Evolutionary conservation across 768 basidiomycete genomes (phyloP).

Genomic region (Cyathus striatus): DNA sequence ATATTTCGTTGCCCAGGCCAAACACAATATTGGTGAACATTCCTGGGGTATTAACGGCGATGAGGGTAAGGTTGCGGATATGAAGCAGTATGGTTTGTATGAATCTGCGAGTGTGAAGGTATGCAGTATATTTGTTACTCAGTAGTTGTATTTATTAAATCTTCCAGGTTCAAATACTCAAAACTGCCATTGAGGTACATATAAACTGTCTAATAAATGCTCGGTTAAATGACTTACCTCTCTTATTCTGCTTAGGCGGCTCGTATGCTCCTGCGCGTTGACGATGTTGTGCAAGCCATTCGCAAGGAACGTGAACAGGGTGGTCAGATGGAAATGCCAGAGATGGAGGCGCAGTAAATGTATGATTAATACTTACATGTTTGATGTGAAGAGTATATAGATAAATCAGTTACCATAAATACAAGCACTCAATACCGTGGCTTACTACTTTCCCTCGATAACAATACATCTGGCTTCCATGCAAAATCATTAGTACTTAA

Average conservation of each 20-base stretch:
- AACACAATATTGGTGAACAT: constrained; percentile 87
- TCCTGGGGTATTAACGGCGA: constrained; percentile 96
- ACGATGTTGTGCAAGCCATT: constrained; percentile 90
- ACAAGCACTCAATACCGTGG: no score
- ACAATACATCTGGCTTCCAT: no score
- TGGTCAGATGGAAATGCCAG: no score
- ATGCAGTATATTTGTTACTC: constrained; percentile 2
- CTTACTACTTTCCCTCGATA: no score
- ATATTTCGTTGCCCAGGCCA: constrained; percentile 53
- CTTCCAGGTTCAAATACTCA: constrained; percentile 81
- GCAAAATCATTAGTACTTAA: no score
- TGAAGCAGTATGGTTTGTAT: constrained; percentile 90
- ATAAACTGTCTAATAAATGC: constrained; percentile 4
- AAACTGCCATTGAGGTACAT: constrained; percentile 89
- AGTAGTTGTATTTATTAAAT: not conserved
- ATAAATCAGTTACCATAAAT: no score
- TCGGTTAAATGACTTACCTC: not conserved
- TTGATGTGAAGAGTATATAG: no score
- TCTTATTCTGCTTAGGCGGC: constrained; percentile 51
- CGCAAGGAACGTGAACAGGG: constrained; percentile 66
- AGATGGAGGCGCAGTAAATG: no score
- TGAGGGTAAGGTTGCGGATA: constrained; percentile 92
- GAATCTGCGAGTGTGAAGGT: constrained; percentile 97
- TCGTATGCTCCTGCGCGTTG: constrained; percentile 86
- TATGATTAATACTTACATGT: no score